phyloP scores from a whole-genome alignment of 2,329 filamentous ascomycete genomes.

The Pseudogymnoascus sp. region DNA sequence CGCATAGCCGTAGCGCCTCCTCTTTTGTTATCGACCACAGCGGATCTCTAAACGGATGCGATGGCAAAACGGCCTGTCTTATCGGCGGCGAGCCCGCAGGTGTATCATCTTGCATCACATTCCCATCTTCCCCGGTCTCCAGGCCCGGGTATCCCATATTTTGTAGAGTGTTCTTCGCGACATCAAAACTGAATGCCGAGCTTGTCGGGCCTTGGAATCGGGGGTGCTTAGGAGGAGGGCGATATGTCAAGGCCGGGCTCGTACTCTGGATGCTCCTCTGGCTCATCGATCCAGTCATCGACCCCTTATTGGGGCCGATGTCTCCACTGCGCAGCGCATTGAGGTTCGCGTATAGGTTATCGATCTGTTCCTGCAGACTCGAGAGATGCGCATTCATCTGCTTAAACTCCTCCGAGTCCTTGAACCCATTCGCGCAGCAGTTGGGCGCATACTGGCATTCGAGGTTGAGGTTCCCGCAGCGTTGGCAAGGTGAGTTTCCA shows the following conservation, averaged over 20 bases:
- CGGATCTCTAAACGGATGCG: conserved; percentile 53
- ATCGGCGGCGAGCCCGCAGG: conserved; percentile 27
- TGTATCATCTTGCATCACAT: conserved; percentile 46
- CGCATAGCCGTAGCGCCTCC: conserved; percentile 72
- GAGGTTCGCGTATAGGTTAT: conserved; percentile 66
- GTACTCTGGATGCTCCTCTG: conserved; percentile 5
- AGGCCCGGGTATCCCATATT: conserved; percentile 77
- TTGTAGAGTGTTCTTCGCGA: conserved; percentile 78
- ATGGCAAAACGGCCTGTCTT: conserved; percentile 22
- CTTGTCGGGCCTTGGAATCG: conserved; percentile 81
- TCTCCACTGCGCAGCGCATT: conserved; percentile 50
- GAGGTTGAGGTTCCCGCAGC: conserved; percentile 62
- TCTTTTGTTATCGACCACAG: conserved; percentile 72
- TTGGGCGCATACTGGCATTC: conserved; percentile 60
- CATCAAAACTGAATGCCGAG: conserved; percentile 74
- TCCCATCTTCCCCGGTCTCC: conserved; percentile 56
- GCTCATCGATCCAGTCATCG: conserved; percentile 4
- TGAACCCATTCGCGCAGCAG: conserved; percentile 70
- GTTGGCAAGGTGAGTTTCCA: conserved; percentile 59
- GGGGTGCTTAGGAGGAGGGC: conserved; percentile 31
- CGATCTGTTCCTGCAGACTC: conserved; percentile 76
- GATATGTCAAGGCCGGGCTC: neutral
- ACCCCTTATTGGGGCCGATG: neutral
- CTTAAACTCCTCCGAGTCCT: conserved; percentile 86
- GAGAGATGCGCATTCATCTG: conserved; percentile 69